Conservation (phyloP, 2,329 filamentous ascomycete genomes). For the Plectosphaerella sp. region DNA sequence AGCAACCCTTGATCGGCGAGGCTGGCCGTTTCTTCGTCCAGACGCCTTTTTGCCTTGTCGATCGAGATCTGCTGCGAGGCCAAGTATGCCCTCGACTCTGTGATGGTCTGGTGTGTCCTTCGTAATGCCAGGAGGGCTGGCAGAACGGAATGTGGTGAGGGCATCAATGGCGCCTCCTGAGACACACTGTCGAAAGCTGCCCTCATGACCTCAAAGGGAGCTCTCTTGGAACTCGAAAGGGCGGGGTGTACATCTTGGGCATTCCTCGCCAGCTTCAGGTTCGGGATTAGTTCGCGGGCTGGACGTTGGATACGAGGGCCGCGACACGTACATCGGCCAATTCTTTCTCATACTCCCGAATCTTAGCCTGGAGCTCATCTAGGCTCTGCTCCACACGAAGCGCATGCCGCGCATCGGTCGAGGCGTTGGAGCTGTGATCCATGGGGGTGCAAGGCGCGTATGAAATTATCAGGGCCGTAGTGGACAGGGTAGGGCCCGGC, state of each 20-base stretch:
- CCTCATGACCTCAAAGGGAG: conserved; percentile 48
- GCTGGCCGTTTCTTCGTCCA: conserved; percentile 46
- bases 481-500: too few relatives aligned
- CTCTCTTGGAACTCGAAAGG: conserved; percentile 6
- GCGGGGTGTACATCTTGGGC: conserved; percentile 3
- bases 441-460: too few relatives aligned
- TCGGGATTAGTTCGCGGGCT: not conserved
- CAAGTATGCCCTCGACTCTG: conserved; percentile 60
- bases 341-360: conserved; percentile 48
- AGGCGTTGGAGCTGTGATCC: not conserved
- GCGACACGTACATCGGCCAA: conserved; percentile 23
- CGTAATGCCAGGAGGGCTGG: conserved; percentile 69
- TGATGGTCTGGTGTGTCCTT: conserved; percentile 58
- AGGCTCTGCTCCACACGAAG: conserved; percentile 62
- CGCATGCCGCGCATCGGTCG: conserved; percentile 34
- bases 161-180: conserved; percentile 59
- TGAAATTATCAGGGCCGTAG: too few relatives aligned
- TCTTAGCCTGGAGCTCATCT: conserved; percentile 57
- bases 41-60: conserved; percentile 36
- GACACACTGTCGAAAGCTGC: conserved; percentile 62
- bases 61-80: conserved; percentile 35
- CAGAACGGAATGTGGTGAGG: conserved; percentile 61
- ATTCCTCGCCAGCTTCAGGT: conserved; percentile 14
- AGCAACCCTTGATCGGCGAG: conserved; percentile 53
- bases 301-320: not conserved